Evolutionary conservation across 192 early-diverging fungal genomes (phyloP).

Genomic region (Cladochytrium replicatum): DNA sequence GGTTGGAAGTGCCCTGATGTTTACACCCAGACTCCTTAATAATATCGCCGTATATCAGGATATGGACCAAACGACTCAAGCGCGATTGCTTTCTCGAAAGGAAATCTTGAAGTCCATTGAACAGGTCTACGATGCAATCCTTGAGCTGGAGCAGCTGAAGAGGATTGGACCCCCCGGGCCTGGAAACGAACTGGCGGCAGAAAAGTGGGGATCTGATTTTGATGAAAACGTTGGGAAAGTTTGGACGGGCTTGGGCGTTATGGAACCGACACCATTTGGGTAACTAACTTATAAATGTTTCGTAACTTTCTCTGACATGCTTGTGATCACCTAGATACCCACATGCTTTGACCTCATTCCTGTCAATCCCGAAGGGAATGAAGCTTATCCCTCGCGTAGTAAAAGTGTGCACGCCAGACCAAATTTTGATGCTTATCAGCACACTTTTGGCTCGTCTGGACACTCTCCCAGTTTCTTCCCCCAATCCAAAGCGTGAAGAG

Average conservation of each 20-base stretch:
- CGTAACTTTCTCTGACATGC: not conserved
- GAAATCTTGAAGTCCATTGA: conserved; percentile 57
- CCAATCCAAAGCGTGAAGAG: too few relatives aligned
- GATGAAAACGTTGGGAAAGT: conserved; percentile 37
- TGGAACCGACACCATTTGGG: conserved; percentile 49
- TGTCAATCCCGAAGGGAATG: conserved; percentile 83
- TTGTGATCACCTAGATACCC: conserved; percentile 23
- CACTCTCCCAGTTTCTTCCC: conserved; percentile 40
- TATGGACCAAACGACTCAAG: too few relatives aligned
- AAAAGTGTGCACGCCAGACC: conserved; percentile 65
- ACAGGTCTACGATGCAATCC: conserved; percentile 62
- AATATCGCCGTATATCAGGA: too few relatives aligned
- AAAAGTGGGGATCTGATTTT: conserved; percentile 25
- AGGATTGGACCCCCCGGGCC: conserved; percentile 50
- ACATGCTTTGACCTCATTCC: conserved; percentile 82
- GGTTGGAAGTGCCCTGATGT: not conserved
- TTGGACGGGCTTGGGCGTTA: conserved; percentile 53
- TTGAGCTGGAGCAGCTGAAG: conserved; percentile 75
- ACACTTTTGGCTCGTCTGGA: conserved; percentile 37
- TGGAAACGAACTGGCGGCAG: conserved; percentile 38
- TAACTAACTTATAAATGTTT: conserved; percentile 26
- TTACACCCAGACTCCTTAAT: too few relatives aligned
- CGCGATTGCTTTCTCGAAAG: too few relatives aligned
- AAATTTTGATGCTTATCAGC: conserved; percentile 66
- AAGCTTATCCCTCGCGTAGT: conserved; percentile 76